Evolutionary conservation across 2,329 filamentous ascomycete genomes (phyloP).

Genomic region (Ceratocystis diversiconidia): DNA sequence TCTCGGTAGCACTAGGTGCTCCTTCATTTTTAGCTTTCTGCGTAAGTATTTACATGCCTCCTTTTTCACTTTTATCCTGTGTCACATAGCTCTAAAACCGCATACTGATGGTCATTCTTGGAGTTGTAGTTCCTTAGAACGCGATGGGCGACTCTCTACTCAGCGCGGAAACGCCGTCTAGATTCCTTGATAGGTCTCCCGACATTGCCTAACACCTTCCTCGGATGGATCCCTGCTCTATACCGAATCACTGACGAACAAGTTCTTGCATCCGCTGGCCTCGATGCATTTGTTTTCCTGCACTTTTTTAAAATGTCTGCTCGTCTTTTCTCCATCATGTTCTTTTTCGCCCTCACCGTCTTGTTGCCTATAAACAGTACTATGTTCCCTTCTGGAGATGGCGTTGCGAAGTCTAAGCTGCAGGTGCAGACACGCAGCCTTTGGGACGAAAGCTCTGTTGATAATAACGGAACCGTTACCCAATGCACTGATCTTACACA

Average conservation of each 20-base stretch:
- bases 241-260: constrained; percentile 80
- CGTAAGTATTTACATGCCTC: constrained; percentile 32
- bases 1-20: constrained; percentile 57
- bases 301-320: constrained; percentile 93
- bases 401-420: constrained; percentile 3
- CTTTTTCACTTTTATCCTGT: neutral
- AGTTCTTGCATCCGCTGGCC: constrained; percentile 73
- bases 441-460: constrained; percentile 8
- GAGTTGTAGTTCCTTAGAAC: constrained; percentile 59
- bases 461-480: constrained; percentile 14
- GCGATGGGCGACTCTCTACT: constrained; percentile 82
- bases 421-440: neutral
- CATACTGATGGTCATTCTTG: constrained; percentile 6
- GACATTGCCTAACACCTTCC: constrained; percentile 64
- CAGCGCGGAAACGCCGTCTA: constrained; percentile 67
- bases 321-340: constrained; percentile 62
- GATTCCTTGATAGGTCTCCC: constrained; percentile 50
- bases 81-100: neutral
- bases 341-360: constrained; percentile 67
- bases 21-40: constrained; percentile 65
- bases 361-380: constrained; percentile 70
- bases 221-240: constrained; percentile 84
- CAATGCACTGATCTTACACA: constrained; percentile 24
- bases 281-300: constrained; percentile 93
- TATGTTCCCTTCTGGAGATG: constrained; percentile 33